phyloP scores from a whole-genome alignment of 352 stramenopile species.

The Phytophthora foliorum region DNA sequence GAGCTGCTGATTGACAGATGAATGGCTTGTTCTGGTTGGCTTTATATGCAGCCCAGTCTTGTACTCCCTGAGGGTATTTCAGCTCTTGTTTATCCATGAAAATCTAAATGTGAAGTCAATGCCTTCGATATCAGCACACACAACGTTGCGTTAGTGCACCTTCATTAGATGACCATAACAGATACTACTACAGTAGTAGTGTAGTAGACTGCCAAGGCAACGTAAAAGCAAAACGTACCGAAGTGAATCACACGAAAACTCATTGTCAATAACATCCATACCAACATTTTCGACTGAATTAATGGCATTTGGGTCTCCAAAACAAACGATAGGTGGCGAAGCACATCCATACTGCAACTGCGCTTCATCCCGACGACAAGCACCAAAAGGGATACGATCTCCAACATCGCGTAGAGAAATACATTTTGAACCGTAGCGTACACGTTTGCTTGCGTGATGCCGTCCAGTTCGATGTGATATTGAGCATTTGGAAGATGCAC shows the following conservation, averaged over 20 bases:
- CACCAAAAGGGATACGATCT: neutral
- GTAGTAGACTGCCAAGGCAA: neutral
- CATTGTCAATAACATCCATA: constrained; percentile 20
- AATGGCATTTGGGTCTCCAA: constrained; percentile 27
- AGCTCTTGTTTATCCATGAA: too few relatives aligned
- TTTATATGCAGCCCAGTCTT: too few relatives aligned
- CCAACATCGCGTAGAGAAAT: neutral
- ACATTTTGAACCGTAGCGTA: neutral
- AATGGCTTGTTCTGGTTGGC: too few relatives aligned
- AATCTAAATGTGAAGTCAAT: too few relatives aligned
- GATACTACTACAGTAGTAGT: too few relatives aligned
- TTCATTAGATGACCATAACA: too few relatives aligned
- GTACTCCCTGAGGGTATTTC: too few relatives aligned
- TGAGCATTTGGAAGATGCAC: constrained; percentile 1
- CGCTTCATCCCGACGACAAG: constrained; percentile 16
- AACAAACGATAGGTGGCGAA: constrained; percentile 37
- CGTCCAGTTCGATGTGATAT: neutral
- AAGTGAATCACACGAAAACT: constrained; percentile 19
- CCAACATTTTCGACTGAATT: constrained; percentile 9
- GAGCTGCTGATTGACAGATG: too few relatives aligned
- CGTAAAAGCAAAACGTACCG: neutral
- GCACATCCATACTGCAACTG: constrained; percentile 9
- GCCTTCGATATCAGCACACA: too few relatives aligned
- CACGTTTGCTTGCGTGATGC: neutral
- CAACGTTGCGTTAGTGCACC: too few relatives aligned